Percentiles rank a stretch among this genome's conserved stretches.
phyloP scores from a whole-genome alignment of 1,284 basidiomycete genomes.

The Melampsora americana region DNA sequence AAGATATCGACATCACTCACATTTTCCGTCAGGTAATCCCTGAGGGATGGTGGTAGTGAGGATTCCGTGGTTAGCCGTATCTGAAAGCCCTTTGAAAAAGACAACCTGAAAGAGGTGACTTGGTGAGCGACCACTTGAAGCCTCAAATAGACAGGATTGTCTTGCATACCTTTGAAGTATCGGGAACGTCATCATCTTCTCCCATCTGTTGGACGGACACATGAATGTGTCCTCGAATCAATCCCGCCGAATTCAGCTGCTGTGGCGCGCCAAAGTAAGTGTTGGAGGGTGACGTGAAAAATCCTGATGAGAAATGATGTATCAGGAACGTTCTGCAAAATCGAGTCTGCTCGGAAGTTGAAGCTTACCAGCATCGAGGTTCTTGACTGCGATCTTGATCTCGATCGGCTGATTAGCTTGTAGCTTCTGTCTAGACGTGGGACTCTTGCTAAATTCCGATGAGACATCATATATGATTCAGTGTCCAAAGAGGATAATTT shows the following conservation, averaged over 20 bases:
- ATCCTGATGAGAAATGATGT: conserved; percentile 12
- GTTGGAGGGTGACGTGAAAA: conserved; percentile 14
- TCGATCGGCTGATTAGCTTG: not conserved
- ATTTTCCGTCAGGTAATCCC: conserved; percentile 26
- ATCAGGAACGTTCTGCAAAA: not conserved
- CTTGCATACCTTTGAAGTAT: conserved; percentile 4
- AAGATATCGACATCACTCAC: not conserved
- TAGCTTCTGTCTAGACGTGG: not conserved
- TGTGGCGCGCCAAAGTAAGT: conserved; percentile 35
- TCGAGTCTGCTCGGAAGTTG: not conserved
- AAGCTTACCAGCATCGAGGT: conserved; percentile 14
- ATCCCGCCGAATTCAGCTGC: conserved; percentile 26
- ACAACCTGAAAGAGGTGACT: not conserved
- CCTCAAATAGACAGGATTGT: not conserved
- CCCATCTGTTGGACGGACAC: conserved; percentile 6
- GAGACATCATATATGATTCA: not conserved
- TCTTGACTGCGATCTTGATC: conserved; percentile 1
- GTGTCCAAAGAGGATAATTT: not conserved
- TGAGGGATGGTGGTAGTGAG: conserved; percentile 2
- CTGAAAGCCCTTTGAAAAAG: conserved; percentile 36
- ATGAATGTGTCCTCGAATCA: conserved; percentile 26
- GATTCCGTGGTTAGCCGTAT: conserved; percentile 2
- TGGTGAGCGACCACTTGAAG: not conserved
- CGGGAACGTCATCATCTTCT: not conserved
- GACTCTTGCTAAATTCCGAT: not conserved